Base-by-base conservation (phyloP, 805 yeast species). In the Saccharomycopsis schoenii region DNA sequence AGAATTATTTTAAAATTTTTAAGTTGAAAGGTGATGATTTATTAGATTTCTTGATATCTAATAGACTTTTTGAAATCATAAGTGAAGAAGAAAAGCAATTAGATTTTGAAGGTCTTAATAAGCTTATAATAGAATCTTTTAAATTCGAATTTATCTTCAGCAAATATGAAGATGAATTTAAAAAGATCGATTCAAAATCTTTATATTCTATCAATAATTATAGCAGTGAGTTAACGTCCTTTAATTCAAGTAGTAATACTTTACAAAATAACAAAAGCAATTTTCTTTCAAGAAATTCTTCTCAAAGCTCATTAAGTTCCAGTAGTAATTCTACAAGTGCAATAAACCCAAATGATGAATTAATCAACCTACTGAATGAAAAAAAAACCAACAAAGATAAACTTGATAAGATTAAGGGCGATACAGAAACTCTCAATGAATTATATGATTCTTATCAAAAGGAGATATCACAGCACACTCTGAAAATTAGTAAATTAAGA, bases 281-380 rank as follows among this genome's bases (percentile, higher is more conserved):
- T 43, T 29, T 34, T 36, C 37, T 56, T n/a, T 41, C 58, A 42
- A 68, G 57, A 65, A 70, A 70, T 12, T 55, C 66, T 2, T 50
- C 42, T 34, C 25, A 60, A 42, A 57, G 42, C 10, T 47, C 52
- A 2, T 3, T 47, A 11, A 47, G 52, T 17, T 47, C 52, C 15
- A 3, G 34, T 24, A 21, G 52, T 47, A 21, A 12, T 24, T 12
- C 21, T 21, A 25, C 52, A 4, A 24, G 25, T 42, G 11, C 2
- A 6, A 2, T 25, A 2, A 47, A 47, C 21, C 52, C 52, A 11
- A 47, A 47, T 47, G 52, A 47, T 47, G 52, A 47, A 47, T 47
- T 47, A 14, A 47, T 47, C 34, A 47, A n/a, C 10, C 36, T 62
- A 12, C 50, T 60, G 36, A 60, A 62, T 19, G 65, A 50, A 29